These are phyloP conservation scores for Colletotrichum sojae DNA, from an alignment of 2,329 filamentous ascomycete species.

Conservation along the genomic window DNA sequence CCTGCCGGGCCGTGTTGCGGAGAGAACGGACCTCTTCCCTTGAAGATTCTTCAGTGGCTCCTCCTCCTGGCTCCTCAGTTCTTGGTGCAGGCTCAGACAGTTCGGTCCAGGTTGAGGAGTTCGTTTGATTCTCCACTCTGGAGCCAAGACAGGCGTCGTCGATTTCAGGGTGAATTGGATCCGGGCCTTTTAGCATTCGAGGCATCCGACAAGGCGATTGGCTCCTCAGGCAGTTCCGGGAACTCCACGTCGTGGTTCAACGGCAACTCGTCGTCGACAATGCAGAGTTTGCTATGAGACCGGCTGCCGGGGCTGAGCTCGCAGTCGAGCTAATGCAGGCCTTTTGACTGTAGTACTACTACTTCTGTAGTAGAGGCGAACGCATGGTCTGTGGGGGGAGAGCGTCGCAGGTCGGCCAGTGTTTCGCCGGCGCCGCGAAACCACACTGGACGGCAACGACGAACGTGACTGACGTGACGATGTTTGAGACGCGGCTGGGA, in stretches of 20 bases:
- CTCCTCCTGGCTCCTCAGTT: neutral
- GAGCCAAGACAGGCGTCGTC: neutral
- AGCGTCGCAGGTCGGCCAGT: conserved; percentile 8
- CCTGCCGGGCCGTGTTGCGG: conserved; percentile 14
- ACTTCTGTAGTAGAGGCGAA: conserved; percentile 26
- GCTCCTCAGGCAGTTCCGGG: neutral
- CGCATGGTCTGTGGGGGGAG: conserved; percentile 36
- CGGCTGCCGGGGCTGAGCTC: conserved; percentile 29
- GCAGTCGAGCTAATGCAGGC: conserved; percentile 25
- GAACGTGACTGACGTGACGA: conserved; percentile 5
- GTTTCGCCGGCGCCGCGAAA: conserved; percentile 29
- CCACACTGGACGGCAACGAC: conserved; percentile 2
- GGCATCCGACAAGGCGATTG: neutral
- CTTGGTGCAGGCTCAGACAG: neutral
- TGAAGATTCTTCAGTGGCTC: conserved; percentile 5
- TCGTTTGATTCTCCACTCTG: neutral
- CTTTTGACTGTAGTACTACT: neutral
- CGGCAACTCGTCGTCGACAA: neutral
- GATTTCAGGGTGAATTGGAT: neutral
- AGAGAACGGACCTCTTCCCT: neutral
- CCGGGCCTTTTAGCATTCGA: neutral
- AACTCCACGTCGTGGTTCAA: conserved; percentile 4
- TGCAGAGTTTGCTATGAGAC: conserved; percentile 35
- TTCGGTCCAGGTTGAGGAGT: conserved; percentile 1
- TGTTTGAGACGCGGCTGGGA: conserved; percentile 28